Conservation (phyloP, 2,329 filamentous ascomycete genomes). For the Xylaria sp. region DNA sequence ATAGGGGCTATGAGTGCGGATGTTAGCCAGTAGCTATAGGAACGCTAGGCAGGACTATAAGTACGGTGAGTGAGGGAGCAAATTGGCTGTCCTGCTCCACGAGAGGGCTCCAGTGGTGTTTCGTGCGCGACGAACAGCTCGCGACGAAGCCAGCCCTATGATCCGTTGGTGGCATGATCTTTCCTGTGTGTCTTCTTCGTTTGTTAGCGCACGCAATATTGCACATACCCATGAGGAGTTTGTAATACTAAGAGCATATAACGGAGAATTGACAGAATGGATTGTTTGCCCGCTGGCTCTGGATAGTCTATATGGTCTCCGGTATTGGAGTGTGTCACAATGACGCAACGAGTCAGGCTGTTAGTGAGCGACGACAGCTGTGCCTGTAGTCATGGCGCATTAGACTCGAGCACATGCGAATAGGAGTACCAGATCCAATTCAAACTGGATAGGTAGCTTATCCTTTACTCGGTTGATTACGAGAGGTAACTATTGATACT, state of each 20-base stretch:
- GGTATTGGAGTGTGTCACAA: neutral
- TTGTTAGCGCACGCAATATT: neutral
- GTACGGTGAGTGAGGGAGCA: slow-evolving; percentile 60
- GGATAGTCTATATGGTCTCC: neutral
- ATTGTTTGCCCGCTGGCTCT: neutral
- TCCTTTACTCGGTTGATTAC: no score
- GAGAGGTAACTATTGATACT: no score
- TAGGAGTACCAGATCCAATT: no score
- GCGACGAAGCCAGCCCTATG: slow-evolving; percentile 40
- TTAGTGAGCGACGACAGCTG: neutral
- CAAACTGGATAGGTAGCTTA: no score
- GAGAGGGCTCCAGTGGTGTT: slow-evolving; percentile 40
- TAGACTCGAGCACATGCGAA: neutral
- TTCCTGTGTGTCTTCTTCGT: neutral
- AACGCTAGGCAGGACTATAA: slow-evolving; percentile 35
- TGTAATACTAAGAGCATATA: neutral
- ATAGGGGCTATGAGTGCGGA: slow-evolving; percentile 62
- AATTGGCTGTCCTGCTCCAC: slow-evolving; percentile 47
- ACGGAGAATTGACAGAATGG: neutral
- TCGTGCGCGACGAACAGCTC: slow-evolving; percentile 35
- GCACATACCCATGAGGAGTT: neutral
- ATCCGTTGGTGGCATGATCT: slow-evolving; percentile 33
- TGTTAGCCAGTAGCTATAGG: slow-evolving; percentile 2
- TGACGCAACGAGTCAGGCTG: neutral
- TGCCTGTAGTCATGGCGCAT: neutral